Evolutionary conservation across 78 protist genomes (phyloP).

Genomic region (Ministeria vibrans): DNA sequence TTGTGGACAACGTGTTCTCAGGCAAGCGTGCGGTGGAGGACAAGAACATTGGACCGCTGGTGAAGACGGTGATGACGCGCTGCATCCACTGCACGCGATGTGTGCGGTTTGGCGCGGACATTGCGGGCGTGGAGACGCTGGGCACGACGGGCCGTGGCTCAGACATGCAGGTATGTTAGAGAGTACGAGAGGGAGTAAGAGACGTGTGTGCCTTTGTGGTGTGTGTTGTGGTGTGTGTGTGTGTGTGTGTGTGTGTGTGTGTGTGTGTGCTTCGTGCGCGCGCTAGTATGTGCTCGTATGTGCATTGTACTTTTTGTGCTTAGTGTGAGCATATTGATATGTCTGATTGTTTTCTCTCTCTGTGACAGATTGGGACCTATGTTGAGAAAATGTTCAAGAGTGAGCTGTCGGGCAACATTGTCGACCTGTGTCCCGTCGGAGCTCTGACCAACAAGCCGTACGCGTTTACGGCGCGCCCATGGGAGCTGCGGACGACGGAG

Average conservation of each 20-base stretch:
- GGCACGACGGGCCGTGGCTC: slow-evolving; percentile 77
- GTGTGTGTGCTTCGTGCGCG: background rate
- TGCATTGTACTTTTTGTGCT: background rate
- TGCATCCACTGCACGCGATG: slow-evolving; percentile 85
- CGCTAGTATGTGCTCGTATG: background rate
- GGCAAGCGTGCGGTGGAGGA: slow-evolving; percentile 71
- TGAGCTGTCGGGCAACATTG: slow-evolving; percentile 62
- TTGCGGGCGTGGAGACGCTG: slow-evolving; percentile 50
- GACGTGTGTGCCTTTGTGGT: background rate
- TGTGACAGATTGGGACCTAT: slow-evolving; percentile 41
- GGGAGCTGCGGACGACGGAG: slow-evolving; percentile 55
- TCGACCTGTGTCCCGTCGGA: slow-evolving; percentile 83
- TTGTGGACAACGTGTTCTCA: background rate
- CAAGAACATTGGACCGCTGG: slow-evolving; percentile 70
- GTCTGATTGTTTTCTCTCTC: background rate
- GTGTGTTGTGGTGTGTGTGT: background rate
- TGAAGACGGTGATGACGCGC: slow-evolving; percentile 72
- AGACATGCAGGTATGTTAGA: slow-evolving; percentile 61
- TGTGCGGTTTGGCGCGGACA: slow-evolving; percentile 61
- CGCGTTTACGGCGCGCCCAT: slow-evolving; percentile 63
- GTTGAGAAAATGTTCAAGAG: slow-evolving; percentile 27
- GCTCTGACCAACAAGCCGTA: slow-evolving; percentile 66
- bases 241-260: background rate
- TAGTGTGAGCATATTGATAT: background rate
- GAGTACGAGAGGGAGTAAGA: slow-evolving; percentile 10